Conservation (phyloP, 139 green algal genomes). For the Chlamydomonas incerta region DNA sequence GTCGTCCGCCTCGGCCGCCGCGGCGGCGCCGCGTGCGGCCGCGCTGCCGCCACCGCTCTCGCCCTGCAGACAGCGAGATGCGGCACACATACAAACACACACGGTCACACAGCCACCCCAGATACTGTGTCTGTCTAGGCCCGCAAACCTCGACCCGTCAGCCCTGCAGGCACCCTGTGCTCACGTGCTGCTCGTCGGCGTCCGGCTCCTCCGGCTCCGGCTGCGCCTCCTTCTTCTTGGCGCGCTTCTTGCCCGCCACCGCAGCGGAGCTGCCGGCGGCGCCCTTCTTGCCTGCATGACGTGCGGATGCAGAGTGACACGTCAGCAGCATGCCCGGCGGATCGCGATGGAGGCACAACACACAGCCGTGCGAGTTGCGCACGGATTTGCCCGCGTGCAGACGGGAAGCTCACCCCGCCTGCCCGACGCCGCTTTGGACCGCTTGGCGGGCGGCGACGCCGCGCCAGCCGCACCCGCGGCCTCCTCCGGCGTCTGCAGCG, state of each 20-base stretch:
- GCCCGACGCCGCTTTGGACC: not conserved
- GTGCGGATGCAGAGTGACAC: too few relatives aligned
- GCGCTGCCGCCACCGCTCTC: too few relatives aligned
- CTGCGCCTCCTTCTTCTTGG: slow-evolving; percentile 37
- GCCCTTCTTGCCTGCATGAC: not conserved
- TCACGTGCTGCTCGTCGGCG: not conserved
- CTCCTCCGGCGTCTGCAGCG: slow-evolving; percentile 6
- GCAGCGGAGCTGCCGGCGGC: not conserved
- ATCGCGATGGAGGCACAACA: too few relatives aligned
- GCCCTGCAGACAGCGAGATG: not conserved
- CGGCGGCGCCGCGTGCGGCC: not conserved
- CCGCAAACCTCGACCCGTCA: too few relatives aligned
- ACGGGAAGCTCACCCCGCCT: not conserved
- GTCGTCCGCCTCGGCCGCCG: not conserved
- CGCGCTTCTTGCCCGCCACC: slow-evolving; percentile 25
- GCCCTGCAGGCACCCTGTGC: too few relatives aligned
- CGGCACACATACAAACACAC: too few relatives aligned
- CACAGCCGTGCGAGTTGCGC: too few relatives aligned
- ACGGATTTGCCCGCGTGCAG: too few relatives aligned
- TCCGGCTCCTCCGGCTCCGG: not conserved
- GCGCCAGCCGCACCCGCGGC: not conserved
- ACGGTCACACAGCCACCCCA: too few relatives aligned
- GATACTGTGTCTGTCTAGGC: too few relatives aligned
- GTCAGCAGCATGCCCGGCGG: too few relatives aligned
- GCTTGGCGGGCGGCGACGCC: slow-evolving; percentile 7